phyloP scores from a whole-genome alignment of 2,329 filamentous ascomycete genomes.

The Fonsecaea monophora region DNA sequence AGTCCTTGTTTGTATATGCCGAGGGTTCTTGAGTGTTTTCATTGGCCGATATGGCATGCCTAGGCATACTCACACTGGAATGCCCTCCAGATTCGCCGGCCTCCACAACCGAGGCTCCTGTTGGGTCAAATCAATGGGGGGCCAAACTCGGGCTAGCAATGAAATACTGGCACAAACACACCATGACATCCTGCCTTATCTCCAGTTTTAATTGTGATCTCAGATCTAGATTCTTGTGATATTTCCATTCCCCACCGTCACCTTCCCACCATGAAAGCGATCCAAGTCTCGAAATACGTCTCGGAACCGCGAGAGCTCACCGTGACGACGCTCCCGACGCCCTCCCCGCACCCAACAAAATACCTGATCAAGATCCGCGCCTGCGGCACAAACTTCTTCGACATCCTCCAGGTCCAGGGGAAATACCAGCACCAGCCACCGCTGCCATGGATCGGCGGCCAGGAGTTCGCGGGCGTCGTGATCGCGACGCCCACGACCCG shows the following conservation, averaged over 20 bases:
- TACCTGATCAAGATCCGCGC: constrained; percentile 89
- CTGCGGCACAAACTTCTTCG: constrained; percentile 93
- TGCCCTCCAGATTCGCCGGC: too few species aligned
- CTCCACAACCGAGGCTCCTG: too few species aligned
- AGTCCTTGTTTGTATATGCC: too few species aligned
- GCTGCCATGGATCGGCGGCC: constrained; percentile 85
- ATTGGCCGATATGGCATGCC: too few species aligned
- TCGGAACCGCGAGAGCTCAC: constrained; percentile 80
- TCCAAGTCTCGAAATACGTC: constrained; percentile 41
- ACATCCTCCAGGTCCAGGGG: constrained; percentile 90
- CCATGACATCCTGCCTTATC: neutral
- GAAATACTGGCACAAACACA: too few species aligned
- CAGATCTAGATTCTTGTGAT: neutral
- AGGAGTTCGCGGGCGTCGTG: constrained; percentile 84
- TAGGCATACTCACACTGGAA: too few species aligned
- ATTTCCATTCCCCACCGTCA: neutral
- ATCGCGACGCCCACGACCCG: constrained; percentile 65
- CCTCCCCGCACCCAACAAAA: constrained; percentile 71
- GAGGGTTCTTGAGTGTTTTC: too few species aligned
- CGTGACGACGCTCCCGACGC: constrained; percentile 76
- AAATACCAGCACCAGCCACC: constrained; percentile 94
- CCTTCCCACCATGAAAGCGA: constrained; percentile 36
- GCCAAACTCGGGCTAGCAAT: too few species aligned
- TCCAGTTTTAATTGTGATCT: neutral
- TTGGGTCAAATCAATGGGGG: too few species aligned